Base-by-base conservation (phyloP, 371 early-diverging fungal species). In the Rhizopus delemar region DNA sequence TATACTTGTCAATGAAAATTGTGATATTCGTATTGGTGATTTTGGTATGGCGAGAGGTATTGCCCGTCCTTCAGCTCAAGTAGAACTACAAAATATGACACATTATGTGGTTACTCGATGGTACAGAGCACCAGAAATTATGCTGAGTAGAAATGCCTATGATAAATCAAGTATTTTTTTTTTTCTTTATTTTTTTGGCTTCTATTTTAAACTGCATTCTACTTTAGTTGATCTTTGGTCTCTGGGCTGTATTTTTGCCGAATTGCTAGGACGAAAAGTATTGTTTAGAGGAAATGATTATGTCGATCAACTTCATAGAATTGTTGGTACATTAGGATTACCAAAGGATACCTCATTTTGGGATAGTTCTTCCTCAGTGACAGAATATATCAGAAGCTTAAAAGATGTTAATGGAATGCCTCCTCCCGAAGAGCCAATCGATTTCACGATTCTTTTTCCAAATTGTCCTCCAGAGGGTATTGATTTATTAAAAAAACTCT, bases 161-260 rank as follows among this genome's bases (percentile, higher is more conserved):
- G 70, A 66, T 38, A 70, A 75, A 53, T 58, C 74, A 33, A 78
- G 79, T 73, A 74, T 66, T 70, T 54, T 1, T 13, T 29, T 7
- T 7, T 39, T 13, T 31, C 8, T 48, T 29, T 31, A n/a, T 35
- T 16, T 35, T 5, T 7, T 22, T 45, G n/a, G 7, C n/a, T 45
- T 48, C 29, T 35, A 5, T 12, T 53, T 97, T 22, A 22, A 22
- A 22, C 22, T 22, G 22, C 22, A 96, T 68, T 83, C 86, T 0
- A 78, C 77, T n/a, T 85, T 84, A 43, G 92, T 96, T 33, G 99
- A 99, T 71, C 93, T 99, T 41, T 99, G 99, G 99, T 90, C 99
- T 5, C 85, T 94, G 28, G 99, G 99, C 4, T 99, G 99, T 75
- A 93, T 99, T 35, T 97, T 99, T 84, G 99, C 98, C 3, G 99